phyloP scores from a whole-genome alignment of 1,284 basidiomycete species.

The Ganoderma lucidum region DNA sequence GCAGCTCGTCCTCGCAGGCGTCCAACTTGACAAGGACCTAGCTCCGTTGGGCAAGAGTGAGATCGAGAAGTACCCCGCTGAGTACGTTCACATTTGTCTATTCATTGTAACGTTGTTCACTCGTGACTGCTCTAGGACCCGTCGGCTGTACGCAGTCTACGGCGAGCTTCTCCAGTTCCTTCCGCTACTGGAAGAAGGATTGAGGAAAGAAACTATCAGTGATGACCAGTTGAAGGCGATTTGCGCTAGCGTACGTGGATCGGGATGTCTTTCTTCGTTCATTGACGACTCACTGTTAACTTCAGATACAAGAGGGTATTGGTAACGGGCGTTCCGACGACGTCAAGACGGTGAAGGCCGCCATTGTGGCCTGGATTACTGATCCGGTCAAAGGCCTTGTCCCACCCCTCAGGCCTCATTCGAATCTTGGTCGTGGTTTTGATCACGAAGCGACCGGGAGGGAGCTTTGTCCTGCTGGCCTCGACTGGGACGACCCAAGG shows the following conservation, averaged over 20 bases:
- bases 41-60: no score
- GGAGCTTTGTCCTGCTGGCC: neutral
- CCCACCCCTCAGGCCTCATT: neutral
- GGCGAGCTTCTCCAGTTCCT: neutral
- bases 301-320: neutral
- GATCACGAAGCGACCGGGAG: neutral
- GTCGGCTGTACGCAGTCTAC: neutral
- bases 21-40: neutral
- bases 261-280: neutral
- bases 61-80: neutral
- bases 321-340: neutral
- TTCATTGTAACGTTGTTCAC: accelerated
- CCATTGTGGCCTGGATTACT: neutral
- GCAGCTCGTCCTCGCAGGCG: neutral
- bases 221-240: neutral
- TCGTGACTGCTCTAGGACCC: neutral
- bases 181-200: neutral
- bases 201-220: neutral
- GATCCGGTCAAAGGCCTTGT: neutral
- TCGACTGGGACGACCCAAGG: neutral
- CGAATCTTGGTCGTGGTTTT: neutral
- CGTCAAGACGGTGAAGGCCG: neutral
- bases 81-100: neutral
- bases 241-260: neutral
- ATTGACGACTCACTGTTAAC: neutral